Evolutionary conservation across 495 filamentous ascomycete genomes (phyloP).

Genomic region (Umbilicaria muhlenbergii): DNA sequence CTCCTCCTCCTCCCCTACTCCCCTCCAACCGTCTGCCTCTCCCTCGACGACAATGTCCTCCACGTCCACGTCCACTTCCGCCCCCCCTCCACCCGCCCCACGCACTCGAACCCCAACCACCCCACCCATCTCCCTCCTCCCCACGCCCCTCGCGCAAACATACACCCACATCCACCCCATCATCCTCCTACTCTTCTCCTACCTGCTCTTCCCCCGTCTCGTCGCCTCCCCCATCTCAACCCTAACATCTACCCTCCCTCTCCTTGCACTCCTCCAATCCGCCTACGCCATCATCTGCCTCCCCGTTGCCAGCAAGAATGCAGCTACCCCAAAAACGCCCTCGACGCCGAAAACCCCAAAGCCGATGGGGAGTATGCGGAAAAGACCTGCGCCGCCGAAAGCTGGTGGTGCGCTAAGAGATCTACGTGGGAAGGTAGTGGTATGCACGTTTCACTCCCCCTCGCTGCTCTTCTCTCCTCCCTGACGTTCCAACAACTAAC

Average conservation of each 20-base stretch:
- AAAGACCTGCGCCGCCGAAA: conserved; percentile 17
- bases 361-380: conserved; percentile 4
- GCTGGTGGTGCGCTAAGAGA: conserved; percentile 7
- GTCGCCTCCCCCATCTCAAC: conserved; percentile 56
- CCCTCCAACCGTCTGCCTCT: no score
- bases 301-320: conserved; percentile 34
- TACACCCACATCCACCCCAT: conserved; percentile 50
- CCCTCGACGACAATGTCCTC: not conserved
- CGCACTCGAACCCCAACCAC: conserved; percentile 8
- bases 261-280: conserved; percentile 48
- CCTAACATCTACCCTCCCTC: conserved; percentile 43
- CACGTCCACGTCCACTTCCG: not conserved
- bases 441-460: conserved; percentile 8
- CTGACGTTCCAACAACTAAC: conserved; percentile 12
- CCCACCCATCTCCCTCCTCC: conserved; percentile 28
- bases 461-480: not conserved
- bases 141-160: conserved; percentile 26
- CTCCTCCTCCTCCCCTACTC: no score
- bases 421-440: conserved; percentile 18
- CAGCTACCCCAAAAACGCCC: conserved; percentile 16
- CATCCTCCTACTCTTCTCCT: conserved; percentile 44
- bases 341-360: conserved; percentile 4
- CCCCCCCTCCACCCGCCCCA: no score
- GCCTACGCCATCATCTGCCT: conserved; percentile 58
- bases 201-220: conserved; percentile 45